phyloP scores from a whole-genome alignment of 495 filamentous ascomycete genomes.

The Neurospora sp. region DNA sequence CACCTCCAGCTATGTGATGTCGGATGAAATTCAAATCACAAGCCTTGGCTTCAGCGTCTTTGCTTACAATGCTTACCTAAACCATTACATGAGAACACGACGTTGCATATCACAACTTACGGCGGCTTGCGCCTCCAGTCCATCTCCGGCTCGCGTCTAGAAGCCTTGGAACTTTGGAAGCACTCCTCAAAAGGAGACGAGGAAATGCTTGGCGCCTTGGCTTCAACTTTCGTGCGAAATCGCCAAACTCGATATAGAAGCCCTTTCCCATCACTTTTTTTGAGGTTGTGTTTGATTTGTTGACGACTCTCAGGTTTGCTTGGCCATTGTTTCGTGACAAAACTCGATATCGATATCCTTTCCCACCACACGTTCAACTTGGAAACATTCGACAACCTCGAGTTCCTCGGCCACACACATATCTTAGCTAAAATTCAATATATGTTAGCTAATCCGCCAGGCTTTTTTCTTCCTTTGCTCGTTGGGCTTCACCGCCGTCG shows the following conservation, averaged over 20 bases:
- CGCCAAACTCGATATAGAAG: background rate
- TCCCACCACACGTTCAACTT: background rate
- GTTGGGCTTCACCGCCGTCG: background rate
- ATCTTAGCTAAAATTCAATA: background rate
- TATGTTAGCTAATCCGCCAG: background rate
- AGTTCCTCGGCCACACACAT: background rate
- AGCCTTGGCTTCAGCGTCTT: background rate
- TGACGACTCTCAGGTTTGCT: background rate
- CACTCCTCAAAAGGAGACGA: background rate
- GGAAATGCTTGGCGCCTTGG: background rate
- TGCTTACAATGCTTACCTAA: background rate
- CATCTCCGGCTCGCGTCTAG: background rate
- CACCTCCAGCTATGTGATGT: background rate
- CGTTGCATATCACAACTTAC: background rate
- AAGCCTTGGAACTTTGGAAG: background rate
- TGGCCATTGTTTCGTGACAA: no score
- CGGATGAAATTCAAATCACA: background rate
- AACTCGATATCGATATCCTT: background rate
- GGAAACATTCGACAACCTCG: background rate
- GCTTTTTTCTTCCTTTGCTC: background rate
- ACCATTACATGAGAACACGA: background rate
- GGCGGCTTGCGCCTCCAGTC: background rate
- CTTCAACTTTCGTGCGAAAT: background rate
- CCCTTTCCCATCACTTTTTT: background rate
- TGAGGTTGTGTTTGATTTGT: background rate